Percentiles rank a stretch among this genome's conserved stretches.
Conservation (phyloP, 768 basidiomycete species). For the Tephrocybe sp. region DNA sequence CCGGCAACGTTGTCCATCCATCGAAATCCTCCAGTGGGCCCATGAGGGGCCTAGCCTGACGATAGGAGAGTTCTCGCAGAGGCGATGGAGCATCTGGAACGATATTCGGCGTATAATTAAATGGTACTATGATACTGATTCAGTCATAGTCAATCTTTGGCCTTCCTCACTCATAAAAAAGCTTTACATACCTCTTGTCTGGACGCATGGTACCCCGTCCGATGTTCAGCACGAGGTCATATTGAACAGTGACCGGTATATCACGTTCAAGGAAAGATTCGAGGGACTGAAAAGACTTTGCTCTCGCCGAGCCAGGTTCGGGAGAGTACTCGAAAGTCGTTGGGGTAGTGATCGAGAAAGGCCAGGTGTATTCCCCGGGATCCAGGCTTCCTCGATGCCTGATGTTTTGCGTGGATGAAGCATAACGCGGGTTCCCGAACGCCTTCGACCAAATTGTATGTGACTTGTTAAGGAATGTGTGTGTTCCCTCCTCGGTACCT, state of each 20-base stretch:
- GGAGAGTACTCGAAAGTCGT: constrained; percentile 21
- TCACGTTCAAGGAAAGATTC: constrained; percentile 34
- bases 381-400: constrained; percentile 15
- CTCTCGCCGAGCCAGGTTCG: background rate
- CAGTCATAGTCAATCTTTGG: background rate
- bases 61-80: constrained; percentile 32
- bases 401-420: constrained; percentile 9
- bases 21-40: constrained; percentile 31
- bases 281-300: constrained; percentile 18
- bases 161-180: background rate
- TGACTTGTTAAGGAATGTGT: constrained; percentile 27
- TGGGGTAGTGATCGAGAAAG: constrained; percentile 38
- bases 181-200: constrained; percentile 33
- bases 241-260: constrained; percentile 30
- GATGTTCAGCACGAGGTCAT: constrained; percentile 34
- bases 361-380: constrained; percentile 33
- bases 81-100: constrained; percentile 27
- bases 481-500: constrained; percentile 23
- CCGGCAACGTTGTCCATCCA: constrained; percentile 30
- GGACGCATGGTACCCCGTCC: constrained; percentile 34
- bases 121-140: constrained; percentile 15
- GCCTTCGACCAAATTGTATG: constrained; percentile 30
- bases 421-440: constrained; percentile 26
- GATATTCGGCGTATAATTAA: constrained; percentile 32
- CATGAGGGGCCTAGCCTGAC: constrained; percentile 23